Evolutionary conservation across 106 monocot species (phyloP).

Genomic region (Posidonia australis): DNA sequence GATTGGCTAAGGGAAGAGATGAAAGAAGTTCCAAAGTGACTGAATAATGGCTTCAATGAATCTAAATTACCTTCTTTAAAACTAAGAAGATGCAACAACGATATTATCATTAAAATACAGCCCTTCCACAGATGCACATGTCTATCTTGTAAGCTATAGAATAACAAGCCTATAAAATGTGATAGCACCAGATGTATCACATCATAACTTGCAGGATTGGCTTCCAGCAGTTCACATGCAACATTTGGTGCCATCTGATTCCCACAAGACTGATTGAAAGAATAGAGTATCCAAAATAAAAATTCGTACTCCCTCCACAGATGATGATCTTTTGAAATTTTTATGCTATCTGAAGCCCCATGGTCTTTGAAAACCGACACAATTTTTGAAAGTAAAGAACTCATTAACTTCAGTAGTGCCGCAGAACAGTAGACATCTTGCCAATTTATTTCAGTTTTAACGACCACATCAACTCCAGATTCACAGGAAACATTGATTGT

Average conservation of each 20-base stretch:
- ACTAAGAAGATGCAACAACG: slow-evolving; percentile 8
- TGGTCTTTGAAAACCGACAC: background rate
- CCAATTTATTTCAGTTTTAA: background rate
- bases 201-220: background rate
- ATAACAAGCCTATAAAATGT: slow-evolving; percentile 4
- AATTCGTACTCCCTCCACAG: slow-evolving; percentile 1
- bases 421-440: background rate
- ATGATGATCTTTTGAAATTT: background rate
- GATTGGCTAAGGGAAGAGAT: background rate
- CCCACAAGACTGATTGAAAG: background rate
- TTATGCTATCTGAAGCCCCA: background rate
- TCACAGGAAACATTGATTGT: background rate
- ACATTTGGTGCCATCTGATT: background rate
- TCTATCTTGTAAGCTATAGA: background rate
- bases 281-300: background rate
- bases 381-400: slow-evolving; percentile 4
- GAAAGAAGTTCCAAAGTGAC: background rate
- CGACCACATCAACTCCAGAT: background rate
- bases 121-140: slow-evolving; percentile 2
- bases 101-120: slow-evolving; percentile 9
- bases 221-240: background rate
- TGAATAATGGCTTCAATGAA: background rate
- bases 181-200: background rate
- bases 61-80: slow-evolving; percentile 7
- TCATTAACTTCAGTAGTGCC: slow-evolving; percentile 6